A percentile compares a stretch with the other conserved stretches of the same genome.
Conservation (phyloP, 1,139 yeast genomes). For the Diutina ranongensis region DNA sequence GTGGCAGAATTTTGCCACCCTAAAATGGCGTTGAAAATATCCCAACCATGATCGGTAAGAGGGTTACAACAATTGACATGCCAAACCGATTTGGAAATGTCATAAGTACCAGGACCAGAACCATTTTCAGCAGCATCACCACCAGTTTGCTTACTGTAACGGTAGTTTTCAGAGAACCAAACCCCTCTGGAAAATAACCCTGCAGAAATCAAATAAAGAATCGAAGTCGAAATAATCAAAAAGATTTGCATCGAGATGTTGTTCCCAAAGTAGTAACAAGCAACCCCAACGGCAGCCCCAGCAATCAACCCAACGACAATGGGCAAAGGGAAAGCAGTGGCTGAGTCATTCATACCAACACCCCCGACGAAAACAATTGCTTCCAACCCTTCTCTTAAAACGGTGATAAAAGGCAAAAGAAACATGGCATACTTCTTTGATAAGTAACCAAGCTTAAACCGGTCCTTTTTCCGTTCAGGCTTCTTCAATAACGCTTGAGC, state of each 20-base stretch:
- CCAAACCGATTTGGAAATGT: slow-evolving; percentile 8
- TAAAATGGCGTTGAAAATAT: slow-evolving; percentile 7
- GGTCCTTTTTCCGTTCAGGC: neutral
- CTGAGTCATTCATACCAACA: slow-evolving; percentile 7
- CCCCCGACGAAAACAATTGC: slow-evolving; percentile 8
- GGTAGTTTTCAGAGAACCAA: slow-evolving; percentile 7
- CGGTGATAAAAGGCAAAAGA: slow-evolving; percentile 7
- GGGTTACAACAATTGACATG: slow-evolving; percentile 9
- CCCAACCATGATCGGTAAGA: slow-evolving; percentile 8
- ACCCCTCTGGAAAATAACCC: slow-evolving; percentile 8
- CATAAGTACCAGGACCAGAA: slow-evolving; percentile 8
- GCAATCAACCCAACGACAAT: slow-evolving; percentile 7
- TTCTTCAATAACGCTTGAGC: slow-evolving; percentile 6
- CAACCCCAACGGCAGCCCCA: slow-evolving; percentile 6
- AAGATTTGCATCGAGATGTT: slow-evolving; percentile 6
- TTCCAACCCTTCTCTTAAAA: slow-evolving; percentile 8
- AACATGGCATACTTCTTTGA: slow-evolving; percentile 7
- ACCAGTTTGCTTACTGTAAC: slow-evolving; percentile 5
- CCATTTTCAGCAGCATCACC: slow-evolving; percentile 7
- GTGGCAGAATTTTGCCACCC: slow-evolving; percentile 7
- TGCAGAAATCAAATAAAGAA: slow-evolving; percentile 8
- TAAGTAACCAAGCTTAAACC: neutral
- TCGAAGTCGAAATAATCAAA: slow-evolving; percentile 7
- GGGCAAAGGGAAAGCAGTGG: slow-evolving; percentile 7
- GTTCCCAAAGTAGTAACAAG: slow-evolving; percentile 7